phyloP scores from a whole-genome alignment of 1,139 yeast genomes.

The Blastobotrys persicus region DNA sequence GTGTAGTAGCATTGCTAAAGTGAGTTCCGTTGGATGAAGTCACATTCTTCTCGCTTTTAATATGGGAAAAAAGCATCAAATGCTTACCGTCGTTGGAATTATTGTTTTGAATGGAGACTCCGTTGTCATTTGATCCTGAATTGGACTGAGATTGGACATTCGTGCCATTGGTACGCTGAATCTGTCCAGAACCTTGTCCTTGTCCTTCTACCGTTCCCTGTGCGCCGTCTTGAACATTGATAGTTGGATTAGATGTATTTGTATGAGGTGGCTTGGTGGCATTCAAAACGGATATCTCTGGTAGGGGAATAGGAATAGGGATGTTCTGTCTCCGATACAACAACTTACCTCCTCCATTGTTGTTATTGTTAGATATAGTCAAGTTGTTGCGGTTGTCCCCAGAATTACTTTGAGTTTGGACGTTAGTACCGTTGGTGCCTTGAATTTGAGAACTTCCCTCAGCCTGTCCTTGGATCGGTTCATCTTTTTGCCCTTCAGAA shows the following conservation, averaged over 20 bases:
- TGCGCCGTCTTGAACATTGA: not conserved
- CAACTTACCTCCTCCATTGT: not conserved
- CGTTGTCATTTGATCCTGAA: not conserved
- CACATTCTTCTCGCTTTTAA: too few relatives aligned
- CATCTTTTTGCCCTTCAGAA: not conserved
- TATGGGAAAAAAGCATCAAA: too few relatives aligned
- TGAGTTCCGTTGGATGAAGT: not conserved
- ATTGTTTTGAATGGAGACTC: not conserved
- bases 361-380: constrained; percentile 1
- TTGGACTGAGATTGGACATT: not conserved
- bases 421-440: constrained; percentile 1
- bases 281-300: too few relatives aligned
- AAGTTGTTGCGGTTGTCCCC: not conserved
- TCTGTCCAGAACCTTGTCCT: not conserved
- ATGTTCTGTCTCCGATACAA: not conserved
- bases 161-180: not conserved
- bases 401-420: not conserved
- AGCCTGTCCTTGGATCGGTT: not conserved
- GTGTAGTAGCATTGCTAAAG: not conserved
- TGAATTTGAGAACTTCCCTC: not conserved
- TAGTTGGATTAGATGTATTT: too few relatives aligned
- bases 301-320: too few relatives aligned
- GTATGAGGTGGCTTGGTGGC: too few relatives aligned
- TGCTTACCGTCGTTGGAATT: not conserved
- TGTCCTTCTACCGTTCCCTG: not conserved